Evolutionary conservation across 2,329 filamentous ascomycete genomes (phyloP), one percentile per base, ranked within the genome.

Genomic region (Metarhizium album): DNA sequence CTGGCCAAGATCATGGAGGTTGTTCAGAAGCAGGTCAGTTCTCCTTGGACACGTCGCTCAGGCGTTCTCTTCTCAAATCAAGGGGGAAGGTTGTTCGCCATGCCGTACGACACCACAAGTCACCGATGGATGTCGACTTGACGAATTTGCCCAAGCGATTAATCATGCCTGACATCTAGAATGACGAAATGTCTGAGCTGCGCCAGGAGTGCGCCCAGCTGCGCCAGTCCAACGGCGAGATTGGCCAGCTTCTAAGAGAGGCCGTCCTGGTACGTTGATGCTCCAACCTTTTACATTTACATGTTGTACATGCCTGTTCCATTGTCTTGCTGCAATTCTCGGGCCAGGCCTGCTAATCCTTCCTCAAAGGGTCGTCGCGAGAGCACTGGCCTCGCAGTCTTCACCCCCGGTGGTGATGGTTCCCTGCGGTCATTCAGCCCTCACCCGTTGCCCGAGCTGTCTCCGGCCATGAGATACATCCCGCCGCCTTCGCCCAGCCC

Each of bases 191-290:
- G 53, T 43, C 50, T 4, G 58, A 59, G 48, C 48, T 60, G 48
- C 59, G 59, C 35, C 51, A 42, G 7, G 58, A 60, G 50, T 59
- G 57, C 52, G 33, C 55, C 20, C 55, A 58, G 29, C 54, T 60
- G n/a, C 59, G 59, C 37, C 49, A 54, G 29, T 58, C 55, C 31
- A 60, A 60, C 49, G 51, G 43, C 8, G 56, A 54, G 46, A 59
- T 60, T 52, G 52, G 57, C 50, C 52, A 50, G 33, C 52, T 60
- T 43, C 55, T 60, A 22, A 52, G 53, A 50, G 57, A 59, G 29
- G 57, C 50, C 33, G 43, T 55, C 42, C n/a, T 54, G 49, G 56
- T 59, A 52, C 29, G 57, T 54, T 16, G 20, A 35, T 11, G 29
- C 27, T 23, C n/a, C n/a, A n/a, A n/a, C n/a, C n/a, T n/a, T n/a